phyloP scores from a whole-genome alignment of 345 rosid species.

The Eucalyptus cladocalyx region DNA sequence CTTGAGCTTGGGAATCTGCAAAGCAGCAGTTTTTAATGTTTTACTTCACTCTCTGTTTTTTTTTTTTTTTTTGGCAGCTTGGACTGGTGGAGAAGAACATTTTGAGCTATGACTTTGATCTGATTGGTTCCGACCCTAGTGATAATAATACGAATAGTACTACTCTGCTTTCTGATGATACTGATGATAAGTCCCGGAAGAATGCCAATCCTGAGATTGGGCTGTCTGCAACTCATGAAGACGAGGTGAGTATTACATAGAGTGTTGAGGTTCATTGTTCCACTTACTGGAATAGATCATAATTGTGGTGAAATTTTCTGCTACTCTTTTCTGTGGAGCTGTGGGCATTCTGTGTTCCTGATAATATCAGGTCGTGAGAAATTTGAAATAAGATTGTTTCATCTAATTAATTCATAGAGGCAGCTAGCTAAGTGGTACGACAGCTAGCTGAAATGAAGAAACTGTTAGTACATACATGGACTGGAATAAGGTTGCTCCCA shows the following conservation, averaged over 20 bases:
- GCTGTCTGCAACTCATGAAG: conserved; percentile 43
- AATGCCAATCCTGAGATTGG: conserved; percentile 48
- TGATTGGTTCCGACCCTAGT: conserved; percentile 80
- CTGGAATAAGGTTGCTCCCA: not conserved
- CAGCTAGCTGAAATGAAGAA: not conserved
- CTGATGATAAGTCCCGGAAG: conserved; percentile 74
- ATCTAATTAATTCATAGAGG: not conserved
- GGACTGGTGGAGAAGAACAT: conserved; percentile 91
- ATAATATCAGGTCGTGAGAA: not conserved
- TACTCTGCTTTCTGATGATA: conserved; percentile 85
- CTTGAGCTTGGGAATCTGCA: not conserved
- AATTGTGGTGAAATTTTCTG: not conserved
- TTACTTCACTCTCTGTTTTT: not conserved
- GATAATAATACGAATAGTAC: conserved; percentile 92
- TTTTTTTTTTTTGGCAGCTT: conserved; percentile 41
- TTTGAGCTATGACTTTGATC: conserved; percentile 80
- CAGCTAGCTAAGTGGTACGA: not conserved
- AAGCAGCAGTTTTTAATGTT: not conserved
- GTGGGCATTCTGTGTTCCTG: not conserved
- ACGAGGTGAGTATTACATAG: conserved; percentile 35
- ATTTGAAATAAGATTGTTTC: not conserved
- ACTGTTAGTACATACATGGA: not conserved
- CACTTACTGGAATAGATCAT: no score
- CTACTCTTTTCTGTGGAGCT: not conserved
- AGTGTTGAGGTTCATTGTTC: not conserved